A percentile compares a stretch with the other conserved stretches of the same genome.
Evolutionary conservation across 1,284 basidiomycete genomes (phyloP).

Genomic region (Ceratobasidium sp.): DNA sequence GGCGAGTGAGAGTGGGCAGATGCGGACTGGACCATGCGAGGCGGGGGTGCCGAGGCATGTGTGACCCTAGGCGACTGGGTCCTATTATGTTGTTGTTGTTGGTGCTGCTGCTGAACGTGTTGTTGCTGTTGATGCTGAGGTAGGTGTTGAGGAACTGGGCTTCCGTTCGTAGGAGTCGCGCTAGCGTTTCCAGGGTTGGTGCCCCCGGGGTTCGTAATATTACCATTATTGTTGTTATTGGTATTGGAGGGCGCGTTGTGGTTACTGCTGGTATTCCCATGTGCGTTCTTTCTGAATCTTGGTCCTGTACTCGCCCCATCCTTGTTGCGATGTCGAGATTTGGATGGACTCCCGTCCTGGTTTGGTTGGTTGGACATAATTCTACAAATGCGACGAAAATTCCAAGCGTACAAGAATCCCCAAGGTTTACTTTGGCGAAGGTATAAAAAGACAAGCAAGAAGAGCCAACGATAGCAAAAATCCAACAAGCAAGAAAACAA

Average conservation of each 20-base stretch:
- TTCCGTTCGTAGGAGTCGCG: conserved; percentile 24
- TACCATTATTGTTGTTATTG: background rate
- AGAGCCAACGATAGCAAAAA: conserved; percentile 1
- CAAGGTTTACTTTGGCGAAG: too few relatives aligned
- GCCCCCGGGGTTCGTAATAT: background rate
- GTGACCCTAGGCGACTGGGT: conserved; percentile 30
- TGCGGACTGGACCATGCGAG: conserved; percentile 26
- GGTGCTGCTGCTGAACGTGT: conserved; percentile 17
- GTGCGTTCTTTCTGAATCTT: conserved; percentile 36
- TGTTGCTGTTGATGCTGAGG: conserved; percentile 31
- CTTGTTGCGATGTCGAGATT: conserved; percentile 27
- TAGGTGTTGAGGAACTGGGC: conserved; percentile 24
- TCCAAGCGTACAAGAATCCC: too few relatives aligned
- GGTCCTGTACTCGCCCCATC: conserved; percentile 19
- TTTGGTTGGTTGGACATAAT: conserved; percentile 36
- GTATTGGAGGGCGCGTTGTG: background rate
- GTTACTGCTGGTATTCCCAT: conserved; percentile 17
- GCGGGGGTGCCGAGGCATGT: conserved; percentile 28
- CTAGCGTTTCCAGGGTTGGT: conserved; percentile 5
- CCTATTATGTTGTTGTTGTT: conserved; percentile 13
- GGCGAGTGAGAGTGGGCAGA: conserved; percentile 8
- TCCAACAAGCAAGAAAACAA: conserved; percentile 32
- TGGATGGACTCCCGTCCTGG: conserved; percentile 33
- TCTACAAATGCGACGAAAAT: background rate
- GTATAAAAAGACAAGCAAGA: background rate